Conservation (phyloP, 805 yeast species). For the Yarrowia sp. region DNA sequence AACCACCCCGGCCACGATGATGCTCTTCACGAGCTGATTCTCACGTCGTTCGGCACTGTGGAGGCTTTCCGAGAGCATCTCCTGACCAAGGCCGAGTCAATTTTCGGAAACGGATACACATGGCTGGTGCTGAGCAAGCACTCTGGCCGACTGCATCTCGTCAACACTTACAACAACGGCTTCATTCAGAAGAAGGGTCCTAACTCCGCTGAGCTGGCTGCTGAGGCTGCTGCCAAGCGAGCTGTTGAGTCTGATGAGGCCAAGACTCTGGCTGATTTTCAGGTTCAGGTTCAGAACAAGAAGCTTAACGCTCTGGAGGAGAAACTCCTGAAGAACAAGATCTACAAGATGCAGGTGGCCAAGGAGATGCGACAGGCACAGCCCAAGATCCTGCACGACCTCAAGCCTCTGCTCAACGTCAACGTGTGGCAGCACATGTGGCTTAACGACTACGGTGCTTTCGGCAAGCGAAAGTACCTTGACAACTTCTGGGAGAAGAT, state of each 20-base stretch:
- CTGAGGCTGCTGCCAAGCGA: slow-evolving; percentile 10
- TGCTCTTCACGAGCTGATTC: slow-evolving; percentile 28
- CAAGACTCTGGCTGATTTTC: slow-evolving; percentile 39
- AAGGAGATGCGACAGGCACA: slow-evolving; percentile 23
- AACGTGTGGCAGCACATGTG: slow-evolving; percentile 87
- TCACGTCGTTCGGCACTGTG: slow-evolving; percentile 66
- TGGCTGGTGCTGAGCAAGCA: slow-evolving; percentile 60
- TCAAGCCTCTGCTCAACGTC: slow-evolving; percentile 62
- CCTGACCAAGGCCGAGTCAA: slow-evolving; percentile 64
- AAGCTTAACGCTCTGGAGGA: slow-evolving; percentile 33
- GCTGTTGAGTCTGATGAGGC: slow-evolving; percentile 47
- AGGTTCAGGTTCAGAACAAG: not conserved
- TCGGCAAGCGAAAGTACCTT: slow-evolving; percentile 68
- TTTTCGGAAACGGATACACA: slow-evolving; percentile 89
- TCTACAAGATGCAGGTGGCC: slow-evolving; percentile 12
- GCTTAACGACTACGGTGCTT: slow-evolving; percentile 77
- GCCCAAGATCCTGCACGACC: slow-evolving; percentile 22
- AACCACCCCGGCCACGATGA: slow-evolving; percentile 23
- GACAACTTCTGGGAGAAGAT: slow-evolving; percentile 71
- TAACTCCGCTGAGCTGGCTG: slow-evolving; percentile 26
- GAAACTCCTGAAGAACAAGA: slow-evolving; percentile 10
- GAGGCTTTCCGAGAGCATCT: slow-evolving; percentile 73
- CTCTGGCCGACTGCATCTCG: slow-evolving; percentile 48
- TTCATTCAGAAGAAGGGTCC: slow-evolving; percentile 39
- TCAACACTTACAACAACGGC: slow-evolving; percentile 93